Percentiles rank a stretch among this genome's conserved stretches.
Conservation (phyloP, 2,329 filamentous ascomycete species). For the Talaromyces sp. region DNA sequence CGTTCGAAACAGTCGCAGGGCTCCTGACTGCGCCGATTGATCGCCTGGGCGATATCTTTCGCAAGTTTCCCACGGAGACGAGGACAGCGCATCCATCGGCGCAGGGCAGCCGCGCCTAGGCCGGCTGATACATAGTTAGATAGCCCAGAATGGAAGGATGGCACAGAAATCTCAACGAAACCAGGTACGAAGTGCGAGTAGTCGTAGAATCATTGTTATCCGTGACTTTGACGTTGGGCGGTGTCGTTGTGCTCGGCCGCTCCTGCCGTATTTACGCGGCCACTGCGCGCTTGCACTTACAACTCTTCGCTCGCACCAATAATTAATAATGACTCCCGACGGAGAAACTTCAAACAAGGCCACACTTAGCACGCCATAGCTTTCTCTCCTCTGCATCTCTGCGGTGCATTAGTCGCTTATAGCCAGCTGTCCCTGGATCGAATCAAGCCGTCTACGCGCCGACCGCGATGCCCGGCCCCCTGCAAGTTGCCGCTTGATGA, state of each 20-base stretch:
- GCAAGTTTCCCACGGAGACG: constrained; percentile 25
- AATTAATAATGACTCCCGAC: not conserved
- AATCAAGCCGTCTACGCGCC: not conserved
- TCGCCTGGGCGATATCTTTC: constrained; percentile 50
- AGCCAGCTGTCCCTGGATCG: not conserved
- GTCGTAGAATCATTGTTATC: not conserved
- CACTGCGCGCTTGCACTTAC: no score
- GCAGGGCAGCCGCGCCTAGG: not conserved
- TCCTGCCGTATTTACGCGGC: no score
- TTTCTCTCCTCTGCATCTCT: not conserved
- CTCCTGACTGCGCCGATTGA: constrained; percentile 55
- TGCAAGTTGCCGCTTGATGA: not conserved
- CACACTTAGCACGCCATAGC: no score
- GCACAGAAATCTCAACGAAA: not conserved
- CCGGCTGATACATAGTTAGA: not conserved
- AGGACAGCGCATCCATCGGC: not conserved
- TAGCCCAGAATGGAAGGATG: not conserved
- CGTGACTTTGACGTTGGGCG: not conserved
- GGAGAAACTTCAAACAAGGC: not conserved
- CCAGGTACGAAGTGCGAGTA: not conserved
- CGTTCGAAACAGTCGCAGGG: constrained; percentile 52
- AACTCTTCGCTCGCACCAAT: no score
- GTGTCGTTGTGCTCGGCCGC: not conserved
- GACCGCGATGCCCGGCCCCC: not conserved
- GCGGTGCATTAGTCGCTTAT: not conserved